Base-by-base conservation (phyloP, 179 eudicot genomes). In the Silene noctiflora region DNA sequence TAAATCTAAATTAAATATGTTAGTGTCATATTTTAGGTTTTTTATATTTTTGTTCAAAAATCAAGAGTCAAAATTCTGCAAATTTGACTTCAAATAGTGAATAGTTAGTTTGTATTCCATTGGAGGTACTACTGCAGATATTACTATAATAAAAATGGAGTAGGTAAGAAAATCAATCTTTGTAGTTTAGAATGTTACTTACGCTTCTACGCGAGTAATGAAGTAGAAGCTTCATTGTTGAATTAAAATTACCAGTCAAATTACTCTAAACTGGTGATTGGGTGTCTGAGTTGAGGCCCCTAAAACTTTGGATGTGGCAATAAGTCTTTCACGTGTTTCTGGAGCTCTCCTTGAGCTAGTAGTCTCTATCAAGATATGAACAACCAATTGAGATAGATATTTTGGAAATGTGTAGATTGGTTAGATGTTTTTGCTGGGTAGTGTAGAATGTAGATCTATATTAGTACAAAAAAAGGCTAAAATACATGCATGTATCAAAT, bases 271-370 rank as follows among this genome's bases (percentile, higher is more conserved):
- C 22, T 27, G 39, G 60, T 46, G 29, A n/a, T 70, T 48, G 33
- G 62, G 53, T 71, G 17, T 19, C 58, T 69, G 62, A 13, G 12
- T 24, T 46, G 39, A 13, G 73, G 60, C 73, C 31, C 29, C 35
- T 1, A 3, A 51, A 44, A 71, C 21, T 5, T 25, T 60, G 24
- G 74, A 71, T 71, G 63, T 22, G 74, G 74, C 74, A 27, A 25
- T 27, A 27, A 24, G 29, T 53, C 24, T 53, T 53, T 27, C 74
- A 71, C 62, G n/a, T 71, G 63, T 71, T 71, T 71, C 6, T 27
- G 62, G 74, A 7, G 74, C 22, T 51, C 63, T 27, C 42, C 44
- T 53, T 27, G 74, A 71, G 35, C 59, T 60, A 51, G 6, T 67
- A 17, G 48, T 33, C 46, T 29, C 6, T 24, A 21, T 29, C 13